phyloP scores from a whole-genome alignment of 176 grass and related monocot species.

The Chrysopogon serrulatus region DNA sequence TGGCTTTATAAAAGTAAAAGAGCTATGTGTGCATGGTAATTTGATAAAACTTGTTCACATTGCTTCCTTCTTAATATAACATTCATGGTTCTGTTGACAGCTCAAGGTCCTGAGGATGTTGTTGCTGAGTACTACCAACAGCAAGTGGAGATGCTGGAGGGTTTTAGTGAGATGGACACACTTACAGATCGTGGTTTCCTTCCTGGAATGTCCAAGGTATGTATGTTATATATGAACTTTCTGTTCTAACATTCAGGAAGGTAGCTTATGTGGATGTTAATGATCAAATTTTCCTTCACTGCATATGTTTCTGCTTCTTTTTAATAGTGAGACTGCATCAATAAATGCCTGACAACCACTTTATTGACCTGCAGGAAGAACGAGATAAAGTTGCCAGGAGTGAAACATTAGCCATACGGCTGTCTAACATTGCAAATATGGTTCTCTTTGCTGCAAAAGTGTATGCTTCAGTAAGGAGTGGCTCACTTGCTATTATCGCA shows the following conservation, averaged over 20 bases:
- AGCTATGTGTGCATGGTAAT: background rate
- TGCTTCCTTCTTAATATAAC: background rate
- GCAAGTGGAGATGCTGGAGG: slow-evolving; percentile 92
- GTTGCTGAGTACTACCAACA: slow-evolving; percentile 94
- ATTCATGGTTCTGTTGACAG: background rate
- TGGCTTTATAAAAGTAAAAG: background rate
- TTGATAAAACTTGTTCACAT: no score
- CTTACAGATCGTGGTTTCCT: slow-evolving; percentile 86
- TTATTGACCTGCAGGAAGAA: slow-evolving; percentile 60
- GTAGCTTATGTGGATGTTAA: background rate
- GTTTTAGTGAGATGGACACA: slow-evolving; percentile 96
- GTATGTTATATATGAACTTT: background rate
- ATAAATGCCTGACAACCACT: background rate
- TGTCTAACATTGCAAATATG: slow-evolving; percentile 94
- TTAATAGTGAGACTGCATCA: background rate
- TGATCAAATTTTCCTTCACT: background rate
- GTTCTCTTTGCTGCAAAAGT: slow-evolving; percentile 93
- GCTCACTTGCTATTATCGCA: slow-evolving; percentile 84
- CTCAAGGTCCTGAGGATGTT: slow-evolving; percentile 60
- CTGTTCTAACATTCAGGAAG: background rate
- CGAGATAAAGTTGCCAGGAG: slow-evolving; percentile 66
- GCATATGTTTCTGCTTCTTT: background rate
- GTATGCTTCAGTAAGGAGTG: slow-evolving; percentile 74
- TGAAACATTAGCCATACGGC: slow-evolving; percentile 68
- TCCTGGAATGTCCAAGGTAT: slow-evolving; percentile 92